These are phyloP conservation scores for Ophiosphaerella korrae DNA, from an alignment of 2,329 filamentous ascomycete genomes.

Conservation along the genomic window DNA sequence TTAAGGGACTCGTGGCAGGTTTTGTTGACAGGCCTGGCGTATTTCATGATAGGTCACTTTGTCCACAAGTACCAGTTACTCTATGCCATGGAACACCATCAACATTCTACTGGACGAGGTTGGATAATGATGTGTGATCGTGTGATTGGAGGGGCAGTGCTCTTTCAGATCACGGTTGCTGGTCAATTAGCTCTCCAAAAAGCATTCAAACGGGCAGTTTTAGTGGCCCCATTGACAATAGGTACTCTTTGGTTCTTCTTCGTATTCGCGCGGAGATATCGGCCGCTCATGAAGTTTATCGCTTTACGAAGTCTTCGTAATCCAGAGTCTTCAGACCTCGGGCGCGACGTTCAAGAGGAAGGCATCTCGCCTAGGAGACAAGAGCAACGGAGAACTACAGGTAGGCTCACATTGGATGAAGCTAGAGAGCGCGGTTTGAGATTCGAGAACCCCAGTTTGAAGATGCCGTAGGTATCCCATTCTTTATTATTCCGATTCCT, in stretches of 20 bases:
- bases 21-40: slow-evolving; percentile 79
- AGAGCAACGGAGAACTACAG: slow-evolving; percentile 9
- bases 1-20: slow-evolving; percentile 80
- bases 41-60: slow-evolving; percentile 82
- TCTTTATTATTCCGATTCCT: neutral
- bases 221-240: slow-evolving; percentile 76
- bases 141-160: slow-evolving; percentile 79
- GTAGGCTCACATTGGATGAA: slow-evolving; percentile 71
- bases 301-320: slow-evolving; percentile 82
- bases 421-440: slow-evolving; percentile 69
- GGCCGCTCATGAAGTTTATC: slow-evolving; percentile 90
- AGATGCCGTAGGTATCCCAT: slow-evolving; percentile 63
- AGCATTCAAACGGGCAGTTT: slow-evolving; percentile 73
- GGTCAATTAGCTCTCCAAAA: slow-evolving; percentile 78
- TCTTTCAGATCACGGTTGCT: slow-evolving; percentile 91
- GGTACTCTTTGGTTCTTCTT: slow-evolving; percentile 89
- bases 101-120: slow-evolving; percentile 88
- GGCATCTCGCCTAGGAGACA: slow-evolving; percentile 16
- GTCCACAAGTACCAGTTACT: slow-evolving; percentile 97
- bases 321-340: slow-evolving; percentile 59
- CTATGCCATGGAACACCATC: slow-evolving; percentile 97
- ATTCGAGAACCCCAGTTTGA: slow-evolving; percentile 79
- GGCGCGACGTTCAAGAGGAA: slow-evolving; percentile 53
- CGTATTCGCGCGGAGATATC: slow-evolving; percentile 79
- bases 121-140: slow-evolving; percentile 98